Evolutionary conservation across 495 filamentous ascomycete genomes (phyloP), one percentile per base, ranked within the genome.

Genomic region (Penicillium desertorum): DNA sequence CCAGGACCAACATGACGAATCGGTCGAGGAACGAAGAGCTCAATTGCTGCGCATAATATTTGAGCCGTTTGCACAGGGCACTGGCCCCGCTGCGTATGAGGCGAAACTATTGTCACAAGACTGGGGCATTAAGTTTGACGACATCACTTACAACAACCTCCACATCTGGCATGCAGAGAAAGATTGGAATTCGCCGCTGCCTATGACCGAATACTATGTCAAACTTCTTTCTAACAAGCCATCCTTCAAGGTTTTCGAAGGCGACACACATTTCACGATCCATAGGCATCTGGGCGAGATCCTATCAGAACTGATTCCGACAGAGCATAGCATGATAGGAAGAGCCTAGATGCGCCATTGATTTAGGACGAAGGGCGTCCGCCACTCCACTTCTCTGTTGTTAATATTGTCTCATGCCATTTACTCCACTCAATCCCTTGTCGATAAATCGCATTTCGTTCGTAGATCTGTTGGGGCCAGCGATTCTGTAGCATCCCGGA

Each of bases 121-220:
- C 37, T 77, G 72, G 68, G 71, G 69, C 1, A 76, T 76, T 51
- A 34, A 60, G 16, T 63, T 77, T 4, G 53, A 69, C 34, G 67
- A 73, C 42, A 64, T 76, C 9, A 51, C 60, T 14, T 62, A 60
- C 36, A 51, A 65, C 32, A 54, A 48, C n/a, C 56, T 75, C 4
- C 62, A 51, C 19, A 49, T 77, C 5, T 77, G 75, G 73, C 69
- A 73, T 63, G 76, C 68, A 2, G 56, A 51, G 6, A 52, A 63
- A 1, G 71, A 76, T 59, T 56, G 30, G 22, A 68, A 70, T 52
- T 48, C 67, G 16, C 69, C 72, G 4, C 55, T 76, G 11, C 30
- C 29, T 3, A 62, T 65, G 61, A 58, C 54, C 8, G 56, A 57
- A 25, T 62, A 57, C 37, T 58, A 64, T 57, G 59, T 62, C 29